phyloP scores from a whole-genome alignment of 129 eudicot species.

The Helianthus tuberosus region DNA sequence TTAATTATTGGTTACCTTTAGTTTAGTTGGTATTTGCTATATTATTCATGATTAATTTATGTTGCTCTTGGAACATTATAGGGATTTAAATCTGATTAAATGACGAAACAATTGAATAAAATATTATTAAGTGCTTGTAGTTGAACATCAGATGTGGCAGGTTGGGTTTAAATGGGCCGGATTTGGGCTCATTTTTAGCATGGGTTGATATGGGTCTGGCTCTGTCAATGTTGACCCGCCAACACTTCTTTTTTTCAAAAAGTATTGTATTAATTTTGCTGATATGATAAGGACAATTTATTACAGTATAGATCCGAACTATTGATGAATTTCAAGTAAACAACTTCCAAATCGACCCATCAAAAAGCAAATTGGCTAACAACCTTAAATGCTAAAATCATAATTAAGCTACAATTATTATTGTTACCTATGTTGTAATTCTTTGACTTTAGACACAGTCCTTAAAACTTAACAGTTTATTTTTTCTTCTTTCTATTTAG shows the following conservation, averaged over 20 bases:
- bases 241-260: background rate
- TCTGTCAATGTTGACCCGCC: background rate
- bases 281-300: background rate
- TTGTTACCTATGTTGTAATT: background rate
- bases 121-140: too few relatives aligned
- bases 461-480: background rate
- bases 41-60: background rate
- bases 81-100: background rate
- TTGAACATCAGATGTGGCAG: background rate
- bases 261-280: background rate
- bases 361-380: too few relatives aligned
- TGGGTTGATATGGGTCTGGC: background rate
- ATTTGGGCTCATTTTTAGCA: too few relatives aligned
- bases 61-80: background rate
- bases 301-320: background rate
- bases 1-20: background rate
- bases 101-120: background rate
- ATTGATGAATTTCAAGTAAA: background rate
- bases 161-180: background rate
- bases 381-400: too few relatives aligned
- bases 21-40: background rate
- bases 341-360: too few relatives aligned
- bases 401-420: too few relatives aligned
- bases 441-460: background rate
- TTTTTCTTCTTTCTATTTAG: too few relatives aligned